Evolutionary conservation across 441 rosid species (phyloP), one percentile per base, ranked within the genome.

Genomic region (Breynia disticha): DNA sequence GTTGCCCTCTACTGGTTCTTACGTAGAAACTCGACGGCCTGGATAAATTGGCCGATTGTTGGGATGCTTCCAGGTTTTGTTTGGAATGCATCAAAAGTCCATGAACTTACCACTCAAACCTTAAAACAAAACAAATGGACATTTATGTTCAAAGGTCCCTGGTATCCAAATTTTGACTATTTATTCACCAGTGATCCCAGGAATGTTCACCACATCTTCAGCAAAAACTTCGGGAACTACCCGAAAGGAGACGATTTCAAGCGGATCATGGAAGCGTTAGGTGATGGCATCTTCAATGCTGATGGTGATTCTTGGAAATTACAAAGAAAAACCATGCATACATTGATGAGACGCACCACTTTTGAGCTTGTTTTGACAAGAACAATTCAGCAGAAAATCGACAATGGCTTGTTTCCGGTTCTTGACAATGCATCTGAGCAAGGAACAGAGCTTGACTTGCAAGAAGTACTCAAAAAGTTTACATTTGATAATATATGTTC

Each of bases 271-370:
- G 82, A 74, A 56, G 44, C 66, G 16, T 66, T 79, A 12, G 82
- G 84, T 48, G 84, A 79, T 48, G 77, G 72, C 12, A 77, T 79
- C 50, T 79, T 73, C 72, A 79, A 59, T 21, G 50, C 52, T 0
- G 79, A 74, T 45, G 61, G 64, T 0, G 79, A 76, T 13, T 28
- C 58, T n/a, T 74, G 79, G 82, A 72, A 66, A 55, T 64, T 58
- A 24, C 73, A 74, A n/a, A 70, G 80, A 42, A 73, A 55, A 43
- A 55, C 60, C 51, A 71, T 76, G 19, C 76, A 64, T 14, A 54
- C 50, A 44, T 54, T 76, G 60, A 28, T 28, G 35, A 28, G 35
- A 28, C 8, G 35, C 35, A 28, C 35, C 4, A 28, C 5, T 4
- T 28, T 56, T 65, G 56, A 55, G 37, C 24, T 64, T 52, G 67